Base-by-base conservation (phyloP, 345 rosid genomes). In the Populus nigra region DNA sequence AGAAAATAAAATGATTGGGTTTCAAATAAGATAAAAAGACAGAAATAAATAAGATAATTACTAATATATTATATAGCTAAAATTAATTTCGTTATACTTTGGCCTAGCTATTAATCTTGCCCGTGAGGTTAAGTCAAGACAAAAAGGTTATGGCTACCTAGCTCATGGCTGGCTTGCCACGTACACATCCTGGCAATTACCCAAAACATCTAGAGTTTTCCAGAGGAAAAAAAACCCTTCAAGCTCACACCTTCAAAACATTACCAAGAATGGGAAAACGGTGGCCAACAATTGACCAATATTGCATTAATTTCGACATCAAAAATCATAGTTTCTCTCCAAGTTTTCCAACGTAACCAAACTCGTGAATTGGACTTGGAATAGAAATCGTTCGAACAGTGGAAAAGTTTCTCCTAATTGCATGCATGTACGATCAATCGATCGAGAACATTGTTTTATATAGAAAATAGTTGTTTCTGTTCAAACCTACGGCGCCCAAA, bases 231-330 rank as follows among this genome's bases (percentile, higher is more conserved):
- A 57, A 15, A 47, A 13, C 5, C 16, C 69, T 43, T 73, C 67
- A 67, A 72, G 69, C 12, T 68, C 16, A 36, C 36, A 20, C 11
- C n/a, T 57, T 79, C 1, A 13, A 49, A 72, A 31, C 38, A 41
- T 65, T 16, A 47, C 29, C 25, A 50, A 8, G 68, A 68, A 76
- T 50, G 49, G 67, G 76, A 73, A 73, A 53, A 39, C 65, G 78
- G 53, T 78, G 73, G 78, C 83, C 74, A 6, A 23, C 47, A 17
- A 67, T 85, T 77, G 81, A 80, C 76, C 45, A n/a, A n/a, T n/a
- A 25, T 9, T 43, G 43, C 12, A 29, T 22, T 22, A 0, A 22
- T 9, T n/a, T 59, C 29, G 73, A 75, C 57, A 3, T 29, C 29
- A 43, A 49, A 23, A 67, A 69, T 53, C 69, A 17, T 31, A 73